Conservation (phyloP, 805 yeast species). For the Pichia pseudocactophila region DNA sequence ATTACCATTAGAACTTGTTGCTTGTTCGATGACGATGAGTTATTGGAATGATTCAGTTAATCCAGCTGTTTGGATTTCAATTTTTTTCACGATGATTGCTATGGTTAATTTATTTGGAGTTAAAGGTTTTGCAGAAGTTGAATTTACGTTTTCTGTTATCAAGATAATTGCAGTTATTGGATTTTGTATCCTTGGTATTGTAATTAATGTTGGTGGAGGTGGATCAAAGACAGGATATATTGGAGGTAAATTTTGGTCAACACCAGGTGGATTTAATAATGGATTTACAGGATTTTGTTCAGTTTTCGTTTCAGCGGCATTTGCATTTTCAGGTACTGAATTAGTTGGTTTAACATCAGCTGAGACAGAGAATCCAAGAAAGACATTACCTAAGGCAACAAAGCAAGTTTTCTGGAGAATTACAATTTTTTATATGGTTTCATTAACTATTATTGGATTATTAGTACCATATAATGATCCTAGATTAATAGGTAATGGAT, state of each 20-base stretch:
- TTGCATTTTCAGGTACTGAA: conserved; percentile 59
- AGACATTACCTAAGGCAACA: conserved; percentile 50
- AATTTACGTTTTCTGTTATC: conserved; percentile 42
- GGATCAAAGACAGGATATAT: conserved; percentile 50
- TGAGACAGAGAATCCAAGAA: conserved; percentile 50
- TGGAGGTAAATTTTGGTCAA: conserved; percentile 50
- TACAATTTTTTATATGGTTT: conserved; percentile 42
- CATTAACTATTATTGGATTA: conserved; percentile 40
- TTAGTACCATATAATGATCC: conserved; percentile 47
- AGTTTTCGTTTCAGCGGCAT: conserved; percentile 50
- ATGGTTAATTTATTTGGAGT: conserved; percentile 49
- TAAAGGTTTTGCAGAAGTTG: conserved; percentile 59
- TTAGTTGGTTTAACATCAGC: conserved; percentile 54
- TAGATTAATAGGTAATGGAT: conserved; percentile 37
- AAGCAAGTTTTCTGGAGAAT: conserved; percentile 57
- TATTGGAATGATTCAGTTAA: conserved; percentile 37
- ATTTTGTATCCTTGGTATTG: conserved; percentile 43
- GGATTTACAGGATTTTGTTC: conserved; percentile 53
- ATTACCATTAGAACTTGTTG: conserved; percentile 43
- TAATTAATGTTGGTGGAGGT: conserved; percentile 47
- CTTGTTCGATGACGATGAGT: conserved; percentile 39
- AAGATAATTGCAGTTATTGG: conserved; percentile 50
- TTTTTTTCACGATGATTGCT: conserved; percentile 41
- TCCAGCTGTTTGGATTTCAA: conserved; percentile 45
- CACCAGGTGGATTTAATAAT: conserved; percentile 44